These are phyloP conservation scores for Penicillium simplicissimum DNA, from an alignment of 495 filamentous ascomycete genomes.

Conservation along the genomic window DNA sequence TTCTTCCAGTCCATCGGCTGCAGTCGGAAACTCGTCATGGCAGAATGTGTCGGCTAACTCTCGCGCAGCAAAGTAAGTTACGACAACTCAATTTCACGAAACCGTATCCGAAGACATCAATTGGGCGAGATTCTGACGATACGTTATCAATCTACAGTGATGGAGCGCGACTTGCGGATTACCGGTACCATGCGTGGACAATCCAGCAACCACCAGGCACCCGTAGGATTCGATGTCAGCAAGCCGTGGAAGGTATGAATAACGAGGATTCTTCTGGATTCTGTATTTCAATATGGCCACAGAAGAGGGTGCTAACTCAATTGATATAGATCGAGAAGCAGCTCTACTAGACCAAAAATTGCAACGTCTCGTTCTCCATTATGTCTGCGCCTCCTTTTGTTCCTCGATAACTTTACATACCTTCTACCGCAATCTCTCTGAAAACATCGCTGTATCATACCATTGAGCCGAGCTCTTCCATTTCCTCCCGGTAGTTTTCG, in stretches of 20 bases:
- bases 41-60: slow-evolving; percentile 41
- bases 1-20: slow-evolving; percentile 31
- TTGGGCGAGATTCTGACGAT: slow-evolving; percentile 16
- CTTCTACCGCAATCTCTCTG: slow-evolving; percentile 28
- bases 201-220: slow-evolving; percentile 74
- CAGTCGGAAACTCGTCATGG: slow-evolving; percentile 24
- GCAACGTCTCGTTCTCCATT: slow-evolving; percentile 26
- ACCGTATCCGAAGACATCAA: not conserved
- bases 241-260: slow-evolving; percentile 85
- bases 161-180: slow-evolving; percentile 89
- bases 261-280: not conserved
- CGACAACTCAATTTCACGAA: not conserved
- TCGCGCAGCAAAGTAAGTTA: slow-evolving; percentile 71
- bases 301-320: not conserved
- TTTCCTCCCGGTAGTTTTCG: slow-evolving; percentile 10
- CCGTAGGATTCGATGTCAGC: slow-evolving; percentile 87
- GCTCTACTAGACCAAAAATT: slow-evolving; percentile 39
- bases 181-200: slow-evolving; percentile 86
- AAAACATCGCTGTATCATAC: slow-evolving; percentile 33
- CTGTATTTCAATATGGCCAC: not conserved
- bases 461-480: slow-evolving; percentile 7
- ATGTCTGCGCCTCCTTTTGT: slow-evolving; percentile 26
- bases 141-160: slow-evolving; percentile 64
- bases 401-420: slow-evolving; percentile 30
- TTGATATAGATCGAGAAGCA: slow-evolving; percentile 41